Evolutionary conservation across 148 eudicot genomes (phyloP).

Genomic region (Simmondsia chinensis): DNA sequence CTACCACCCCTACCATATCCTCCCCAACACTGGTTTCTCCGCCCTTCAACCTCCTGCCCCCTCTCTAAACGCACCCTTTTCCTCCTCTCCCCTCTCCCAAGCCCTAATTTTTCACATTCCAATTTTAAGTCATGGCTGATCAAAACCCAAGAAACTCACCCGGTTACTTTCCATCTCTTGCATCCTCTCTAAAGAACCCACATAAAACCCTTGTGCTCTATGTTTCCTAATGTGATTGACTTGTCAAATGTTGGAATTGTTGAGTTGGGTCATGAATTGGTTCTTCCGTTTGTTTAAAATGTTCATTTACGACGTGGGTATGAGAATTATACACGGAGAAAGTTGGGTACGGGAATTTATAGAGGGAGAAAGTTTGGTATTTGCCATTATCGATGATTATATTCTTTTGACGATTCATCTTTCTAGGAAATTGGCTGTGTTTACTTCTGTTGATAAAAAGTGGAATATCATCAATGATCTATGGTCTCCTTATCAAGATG

Average conservation of each 20-base stretch:
- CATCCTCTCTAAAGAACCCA: constrained; percentile 13
- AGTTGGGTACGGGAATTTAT: too few relatives aligned
- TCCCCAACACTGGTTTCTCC: not conserved
- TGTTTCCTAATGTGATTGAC: constrained; percentile 13
- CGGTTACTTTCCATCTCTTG: constrained; percentile 6
- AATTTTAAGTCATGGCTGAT: too few relatives aligned
- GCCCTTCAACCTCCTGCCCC: constrained; percentile 5
- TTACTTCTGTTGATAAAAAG: too few relatives aligned
- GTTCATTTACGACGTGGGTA: too few relatives aligned
- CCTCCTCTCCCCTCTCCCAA: not conserved
- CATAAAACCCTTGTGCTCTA: not conserved
- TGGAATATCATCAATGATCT: too few relatives aligned
- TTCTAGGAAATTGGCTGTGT: too few relatives aligned
- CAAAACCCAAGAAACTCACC: constrained; percentile 14
- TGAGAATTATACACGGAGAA: too few relatives aligned
- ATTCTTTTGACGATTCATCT: too few relatives aligned
- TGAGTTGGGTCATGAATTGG: constrained; percentile 19
- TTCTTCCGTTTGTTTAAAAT: too few relatives aligned
- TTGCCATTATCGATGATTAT: too few relatives aligned
- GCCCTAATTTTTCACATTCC: not conserved
- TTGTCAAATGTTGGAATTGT: constrained; percentile 6
- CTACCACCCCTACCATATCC: constrained; percentile 7
- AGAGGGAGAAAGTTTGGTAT: too few relatives aligned
- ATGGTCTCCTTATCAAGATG: too few relatives aligned
- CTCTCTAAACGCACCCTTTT: constrained; percentile 13